Conservation (phyloP, 2,329 filamentous ascomycete genomes). For the Juglanconis oblonga region DNA sequence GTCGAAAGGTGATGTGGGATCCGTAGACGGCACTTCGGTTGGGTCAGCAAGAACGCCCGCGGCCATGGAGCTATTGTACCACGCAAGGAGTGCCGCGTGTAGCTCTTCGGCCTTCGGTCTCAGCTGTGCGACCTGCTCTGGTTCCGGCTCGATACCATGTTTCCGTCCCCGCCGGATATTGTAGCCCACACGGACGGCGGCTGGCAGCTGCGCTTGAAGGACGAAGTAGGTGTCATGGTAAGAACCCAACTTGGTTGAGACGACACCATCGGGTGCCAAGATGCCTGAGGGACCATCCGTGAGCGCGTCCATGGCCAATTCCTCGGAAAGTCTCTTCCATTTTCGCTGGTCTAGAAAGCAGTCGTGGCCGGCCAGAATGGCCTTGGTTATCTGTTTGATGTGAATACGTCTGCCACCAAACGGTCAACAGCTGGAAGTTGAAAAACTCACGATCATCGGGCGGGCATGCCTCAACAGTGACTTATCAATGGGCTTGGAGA, state of each 20-base stretch:
- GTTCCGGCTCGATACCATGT: constrained; percentile 27
- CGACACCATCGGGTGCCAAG: constrained; percentile 20
- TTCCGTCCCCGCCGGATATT: constrained; percentile 29
- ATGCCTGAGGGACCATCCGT: constrained; percentile 21
- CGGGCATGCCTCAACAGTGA: constrained; percentile 37
- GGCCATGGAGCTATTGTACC: constrained; percentile 28
- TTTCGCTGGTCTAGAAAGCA: constrained; percentile 35
- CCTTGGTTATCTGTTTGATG: constrained; percentile 33
- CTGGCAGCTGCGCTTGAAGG: constrained; percentile 32
- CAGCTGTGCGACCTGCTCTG: constrained; percentile 27
- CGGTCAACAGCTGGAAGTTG: background rate
- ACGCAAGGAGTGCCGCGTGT: constrained; percentile 29
- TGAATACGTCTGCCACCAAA: background rate
- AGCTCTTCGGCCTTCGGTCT: constrained; percentile 26
- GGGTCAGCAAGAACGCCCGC: constrained; percentile 23
- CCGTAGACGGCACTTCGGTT: constrained; percentile 27
- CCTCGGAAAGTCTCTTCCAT: constrained; percentile 34
- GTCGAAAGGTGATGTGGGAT: constrained; percentile 31
- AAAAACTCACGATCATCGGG: constrained; percentile 32
- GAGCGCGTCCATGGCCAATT: constrained; percentile 26
- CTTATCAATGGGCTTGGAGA: constrained; percentile 34
- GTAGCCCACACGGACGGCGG: constrained; percentile 31
- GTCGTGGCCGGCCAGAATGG: constrained; percentile 34
- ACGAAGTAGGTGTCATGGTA: constrained; percentile 32
- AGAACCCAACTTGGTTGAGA: background rate